Evolutionary conservation across 768 basidiomycete species (phyloP), one percentile per base, ranked within the genome.

Genomic region (Suillus luteus): DNA sequence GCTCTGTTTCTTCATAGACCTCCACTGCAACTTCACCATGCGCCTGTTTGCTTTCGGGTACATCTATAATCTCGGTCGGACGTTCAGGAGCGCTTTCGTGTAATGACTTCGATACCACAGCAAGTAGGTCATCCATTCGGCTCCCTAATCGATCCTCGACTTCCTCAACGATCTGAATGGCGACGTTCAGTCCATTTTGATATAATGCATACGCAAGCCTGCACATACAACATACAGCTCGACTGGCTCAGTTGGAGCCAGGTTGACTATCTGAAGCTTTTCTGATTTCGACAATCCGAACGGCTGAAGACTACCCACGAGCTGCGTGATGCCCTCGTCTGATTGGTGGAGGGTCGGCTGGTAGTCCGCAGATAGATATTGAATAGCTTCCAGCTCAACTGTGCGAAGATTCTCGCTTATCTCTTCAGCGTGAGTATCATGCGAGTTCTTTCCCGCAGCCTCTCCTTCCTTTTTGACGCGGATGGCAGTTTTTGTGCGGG

Each of bases 191-290:
- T 54, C 19, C 22, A 41, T 43, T 48, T 19, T 49, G 27, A 12
- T 19, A 54, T 3, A 55, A 37, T 3, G 10, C 3, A 57, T 8
- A 64, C 5, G 35, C 17, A 49, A 5, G 1, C 22, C 38, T 17
- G 41, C 35, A 83, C 93, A 54, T 67, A 96, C 95, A 62, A 93
- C 90, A 71, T 97, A 96, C 31, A 97, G 85, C 73, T 95, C 93
- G 31, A 96, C 93, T 0, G 87, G 80, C 55, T 87, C 82, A 8
- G 86, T 88, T 2, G 96, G 96, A 1, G 89, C 90, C 6, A 96
- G 82, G 71, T 98, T 97, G n/a, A 93, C 88, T 41, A 97, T 83
- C 71, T 96, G 93, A 3, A 97, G 81, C 71, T 95, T 95, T 80
- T 98, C 96, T 3, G 91, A 86, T 69, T 96, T 97, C 1, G 95